Evolutionary conservation across 805 yeast species (phyloP), one percentile per base, ranked within the genome.

Genomic region (Barnettozyma botsteinii): DNA sequence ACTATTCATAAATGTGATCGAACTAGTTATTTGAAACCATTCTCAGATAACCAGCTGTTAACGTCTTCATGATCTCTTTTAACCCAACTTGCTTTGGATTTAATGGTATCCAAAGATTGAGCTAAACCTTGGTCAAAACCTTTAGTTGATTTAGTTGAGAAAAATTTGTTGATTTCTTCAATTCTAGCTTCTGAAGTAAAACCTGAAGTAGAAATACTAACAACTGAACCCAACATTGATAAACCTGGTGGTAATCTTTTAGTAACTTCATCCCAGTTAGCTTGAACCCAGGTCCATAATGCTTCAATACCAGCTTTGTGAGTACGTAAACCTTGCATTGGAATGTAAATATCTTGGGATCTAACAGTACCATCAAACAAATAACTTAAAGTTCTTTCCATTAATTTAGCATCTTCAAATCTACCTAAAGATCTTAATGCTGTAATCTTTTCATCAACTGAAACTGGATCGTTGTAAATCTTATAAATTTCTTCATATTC

Each of bases 181-280:
- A 70, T 69, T 46, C 77, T 77, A 25, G 68, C 74, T 27, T 62
- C 59, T 39, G 75, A 73, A 22, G 87, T 72, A 63, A 77, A 81
- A 1, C 82, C 77, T 19, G 78, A 63, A 29, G 85, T 72, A 35
- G 80, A 65, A 26, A 83, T 47, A 24, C 71, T 67, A 29, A 91
- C 83, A 43, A 93, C 79, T 15, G 81, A 69, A 17, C 91, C 83
- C 52, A 91, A 69, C 85, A 88, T 77, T 19, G 87, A 72, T 48
- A 82, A 72, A 11, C 86, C 82, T 13, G 95, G 86, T 37, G 97
- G 96, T 57, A 87, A 73, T 54, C 72, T 67, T 59, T 76, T 71
- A 51, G 65, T 64, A 45, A 91, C 57, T 33, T 67, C 72, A 42
- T 77, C 87, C 91, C 94, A 91, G 62, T 89, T 80, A 12, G 44